Evolutionary conservation across 2,329 filamentous ascomycete genomes (phyloP).

Genomic region (Periconia sp.): DNA sequence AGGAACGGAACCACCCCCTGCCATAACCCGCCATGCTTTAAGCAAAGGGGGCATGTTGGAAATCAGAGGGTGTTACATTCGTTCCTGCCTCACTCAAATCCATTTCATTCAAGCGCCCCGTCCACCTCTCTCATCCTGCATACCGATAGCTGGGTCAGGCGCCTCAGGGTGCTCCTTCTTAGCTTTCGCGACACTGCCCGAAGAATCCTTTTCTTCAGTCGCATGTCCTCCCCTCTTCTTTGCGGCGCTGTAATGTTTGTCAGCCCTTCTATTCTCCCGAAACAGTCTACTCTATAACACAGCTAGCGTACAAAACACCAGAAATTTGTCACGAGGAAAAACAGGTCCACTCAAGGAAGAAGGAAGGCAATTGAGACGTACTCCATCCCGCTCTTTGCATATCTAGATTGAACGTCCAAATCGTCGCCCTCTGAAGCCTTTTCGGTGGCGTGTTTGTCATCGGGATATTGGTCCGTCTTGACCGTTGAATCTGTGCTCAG

Average conservation of each 20-base stretch:
- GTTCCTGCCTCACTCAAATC: background rate
- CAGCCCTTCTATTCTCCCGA: background rate
- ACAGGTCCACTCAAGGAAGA: background rate
- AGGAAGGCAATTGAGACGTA: slow-evolving; percentile 20
- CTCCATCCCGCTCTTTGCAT: slow-evolving; percentile 33
- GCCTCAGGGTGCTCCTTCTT: slow-evolving; percentile 53
- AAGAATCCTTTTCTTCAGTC: slow-evolving; percentile 41
- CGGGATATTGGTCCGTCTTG: slow-evolving; percentile 25
- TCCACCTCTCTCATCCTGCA: slow-evolving; percentile 54
- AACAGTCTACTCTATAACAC: background rate
- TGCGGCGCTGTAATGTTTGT: slow-evolving; percentile 17
- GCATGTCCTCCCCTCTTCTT: slow-evolving; percentile 43
- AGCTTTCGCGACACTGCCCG: slow-evolving; percentile 41
- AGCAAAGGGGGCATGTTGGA: too few relatives aligned
- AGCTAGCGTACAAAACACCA: background rate
- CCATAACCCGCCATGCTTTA: background rate
- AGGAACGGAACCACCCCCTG: background rate
- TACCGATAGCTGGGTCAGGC: slow-evolving; percentile 50
- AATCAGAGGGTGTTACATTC: background rate
- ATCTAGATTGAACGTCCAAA: slow-evolving; percentile 38
- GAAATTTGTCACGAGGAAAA: background rate
- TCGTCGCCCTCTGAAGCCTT: slow-evolving; percentile 36
- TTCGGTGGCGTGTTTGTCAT: slow-evolving; percentile 29
- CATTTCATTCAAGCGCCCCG: slow-evolving; percentile 37
- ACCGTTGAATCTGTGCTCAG: slow-evolving; percentile 21